Percentiles rank a stretch among this genome's conserved stretches.
phyloP scores from a whole-genome alignment of 331 rosid genomes.

The Pyrus hybrid region DNA sequence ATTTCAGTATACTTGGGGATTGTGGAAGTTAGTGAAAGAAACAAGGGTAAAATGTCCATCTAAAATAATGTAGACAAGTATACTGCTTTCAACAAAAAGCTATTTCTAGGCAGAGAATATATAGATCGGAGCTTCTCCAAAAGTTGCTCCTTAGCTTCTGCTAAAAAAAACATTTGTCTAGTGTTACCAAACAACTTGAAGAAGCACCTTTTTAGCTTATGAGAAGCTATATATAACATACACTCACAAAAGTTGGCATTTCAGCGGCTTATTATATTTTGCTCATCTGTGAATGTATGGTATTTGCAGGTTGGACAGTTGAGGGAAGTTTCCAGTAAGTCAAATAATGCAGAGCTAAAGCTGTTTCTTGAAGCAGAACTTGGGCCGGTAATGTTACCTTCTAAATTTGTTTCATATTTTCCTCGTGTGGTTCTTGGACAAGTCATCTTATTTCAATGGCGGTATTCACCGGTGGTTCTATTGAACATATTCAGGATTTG shows the following conservation, averaged over 20 bases:
- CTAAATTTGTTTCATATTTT: not conserved
- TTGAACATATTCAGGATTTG: slow-evolving; percentile 38
- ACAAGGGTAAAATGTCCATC: not conserved
- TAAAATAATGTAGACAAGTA: not conserved
- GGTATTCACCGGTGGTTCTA: not conserved
- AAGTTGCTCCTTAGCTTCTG: not conserved
- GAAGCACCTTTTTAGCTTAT: not conserved
- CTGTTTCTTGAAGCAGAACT: slow-evolving; percentile 68
- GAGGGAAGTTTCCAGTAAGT: slow-evolving; percentile 53
- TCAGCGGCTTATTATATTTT: not conserved
- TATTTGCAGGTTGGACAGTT: slow-evolving; percentile 53
- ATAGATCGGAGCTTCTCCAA: not conserved
- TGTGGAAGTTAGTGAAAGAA: not conserved
- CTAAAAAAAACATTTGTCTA: not conserved
- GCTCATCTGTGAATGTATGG: not conserved
- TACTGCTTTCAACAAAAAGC: not conserved
- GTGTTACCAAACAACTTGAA: not conserved
- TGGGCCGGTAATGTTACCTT: slow-evolving; percentile 43
- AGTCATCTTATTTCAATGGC: not conserved
- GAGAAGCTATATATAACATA: not conserved
- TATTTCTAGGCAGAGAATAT: not conserved
- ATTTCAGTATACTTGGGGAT: not conserved
- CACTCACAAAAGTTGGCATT: not conserved
- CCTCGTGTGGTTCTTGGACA: slow-evolving; percentile 3
- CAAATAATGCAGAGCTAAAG: slow-evolving; percentile 54